These are phyloP conservation scores for Aureobasidium melanogenum DNA, from an alignment of 2,329 filamentous ascomycete genomes.

Conservation along the genomic window DNA sequence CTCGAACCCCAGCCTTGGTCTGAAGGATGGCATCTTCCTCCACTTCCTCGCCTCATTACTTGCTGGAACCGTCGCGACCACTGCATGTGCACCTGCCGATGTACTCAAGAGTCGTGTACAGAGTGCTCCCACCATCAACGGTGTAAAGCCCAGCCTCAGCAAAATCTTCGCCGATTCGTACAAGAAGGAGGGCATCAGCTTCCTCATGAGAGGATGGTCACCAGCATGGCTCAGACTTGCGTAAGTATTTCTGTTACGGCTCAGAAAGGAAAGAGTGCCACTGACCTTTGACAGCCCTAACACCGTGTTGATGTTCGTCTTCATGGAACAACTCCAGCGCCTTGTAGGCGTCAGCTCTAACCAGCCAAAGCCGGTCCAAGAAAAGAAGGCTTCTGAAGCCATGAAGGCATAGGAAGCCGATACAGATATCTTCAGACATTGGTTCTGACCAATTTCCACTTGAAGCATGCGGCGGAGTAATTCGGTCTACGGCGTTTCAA, in stretches of 20 bases:
- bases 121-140: neutral
- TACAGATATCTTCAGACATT: neutral
- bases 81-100: conserved; percentile 9
- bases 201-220: conserved; percentile 10
- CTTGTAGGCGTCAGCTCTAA: neutral
- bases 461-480: neutral
- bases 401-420: neutral
- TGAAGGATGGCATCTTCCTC: conserved; percentile 6
- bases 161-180: conserved; percentile 7
- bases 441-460: neutral
- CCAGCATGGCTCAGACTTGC: conserved; percentile 9
- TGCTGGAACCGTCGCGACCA: conserved; percentile 5
- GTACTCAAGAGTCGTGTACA: conserved; percentile 1
- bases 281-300: neutral
- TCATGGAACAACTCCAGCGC: conserved; percentile 4
- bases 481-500: neutral
- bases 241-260: neutral
- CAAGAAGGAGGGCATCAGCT: conserved; percentile 6
- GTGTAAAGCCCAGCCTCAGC: conserved; percentile 6
- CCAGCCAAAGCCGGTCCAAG: neutral
- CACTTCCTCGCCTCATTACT: conserved; percentile 10
- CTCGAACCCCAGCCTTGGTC: neutral
- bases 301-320: conserved; percentile 8
- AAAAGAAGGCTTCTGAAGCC: conserved; percentile 1
- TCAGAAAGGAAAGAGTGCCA: neutral